Evolutionary conservation across 306 rosid genomes (phyloP), one percentile per base, ranked within the genome.

Genomic region (Begonia fuchsioides): DNA sequence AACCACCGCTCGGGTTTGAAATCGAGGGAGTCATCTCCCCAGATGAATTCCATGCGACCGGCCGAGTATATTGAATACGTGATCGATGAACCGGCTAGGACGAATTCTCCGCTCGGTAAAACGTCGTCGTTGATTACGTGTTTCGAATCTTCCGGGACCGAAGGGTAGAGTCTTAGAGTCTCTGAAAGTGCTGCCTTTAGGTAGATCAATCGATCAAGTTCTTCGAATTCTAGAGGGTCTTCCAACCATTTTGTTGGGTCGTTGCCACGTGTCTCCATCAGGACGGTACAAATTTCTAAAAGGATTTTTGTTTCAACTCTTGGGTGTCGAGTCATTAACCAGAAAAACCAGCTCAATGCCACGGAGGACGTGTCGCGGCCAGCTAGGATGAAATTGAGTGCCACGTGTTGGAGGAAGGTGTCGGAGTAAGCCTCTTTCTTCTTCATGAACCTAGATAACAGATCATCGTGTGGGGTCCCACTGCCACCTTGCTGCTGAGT

Each of bases 311-410:
- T 93, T 59, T 88, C 95, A 1, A 76, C 86, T 0, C 2, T n/a
- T 0, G 86, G 86, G 32, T 74, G 68, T 17, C 57, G 43, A 7
- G 9, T 84, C 39, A 90, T 76, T 50, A 88, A 38, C 76, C 78
- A 84, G 52, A 88, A 84, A 66, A 88, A 88, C 97, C 97, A 88
- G 52, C 93, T 88, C 0, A 88, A 59, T 0, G 97, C 97, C 0
- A 79, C 90, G 0, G 97, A 88, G 58, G 97, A 88, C 9, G 97
- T 88, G 84, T 88, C 95, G 0, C 97, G 80, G 50, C 97, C 97
- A 17, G 97, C 97, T 8, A 88, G 78, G 70, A 88, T 88, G 80
- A 88, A 88, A 40, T 88, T 88, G 18, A 88, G 90, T 0, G 82
- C 84, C 72, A 88, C 97, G 17, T 81, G 75, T 54, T 83, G 90